Percentiles rank a stretch among this genome's conserved stretches.
These are phyloP conservation scores for Euphorbia peplus DNA, from an alignment of 345 rosid species.

Conservation along the genomic window DNA sequence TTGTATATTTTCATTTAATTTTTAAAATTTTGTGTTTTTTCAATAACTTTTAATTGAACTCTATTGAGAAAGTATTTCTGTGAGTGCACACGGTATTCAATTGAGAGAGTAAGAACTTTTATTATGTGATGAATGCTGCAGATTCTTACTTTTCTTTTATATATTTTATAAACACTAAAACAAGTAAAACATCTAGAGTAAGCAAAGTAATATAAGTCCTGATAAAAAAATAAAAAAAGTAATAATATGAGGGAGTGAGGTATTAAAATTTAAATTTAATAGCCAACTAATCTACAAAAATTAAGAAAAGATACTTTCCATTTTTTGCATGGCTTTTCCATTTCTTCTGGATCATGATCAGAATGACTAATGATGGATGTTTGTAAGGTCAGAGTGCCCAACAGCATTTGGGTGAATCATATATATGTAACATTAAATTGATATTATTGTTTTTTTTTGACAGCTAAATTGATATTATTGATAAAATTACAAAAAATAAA, in stretches of 20 bases:
- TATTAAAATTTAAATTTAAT: not conserved
- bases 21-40: too few species aligned
- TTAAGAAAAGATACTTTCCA: not conserved
- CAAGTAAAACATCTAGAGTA: not conserved
- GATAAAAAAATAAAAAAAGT: too few species aligned
- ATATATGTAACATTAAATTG: not conserved
- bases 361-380: constrained; percentile 3
- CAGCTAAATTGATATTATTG: too few species aligned
- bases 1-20: too few species aligned
- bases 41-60: too few species aligned
- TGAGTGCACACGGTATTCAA: not conserved
- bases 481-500: too few species aligned
- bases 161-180: too few species aligned
- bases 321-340: not conserved
- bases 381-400: not conserved
- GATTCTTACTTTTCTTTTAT: not conserved
- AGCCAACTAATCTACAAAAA: constrained; percentile 9
- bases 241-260: too few species aligned
- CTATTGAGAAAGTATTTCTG: too few species aligned
- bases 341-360: constrained; percentile 3
- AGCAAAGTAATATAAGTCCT: too few species aligned
- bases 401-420: not conserved
- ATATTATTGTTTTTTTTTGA: too few species aligned
- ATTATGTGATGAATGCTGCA: not conserved
- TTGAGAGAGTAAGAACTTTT: not conserved